Conservation (phyloP, 2,329 filamentous ascomycete genomes). For the Epicoccum sorghinum region DNA sequence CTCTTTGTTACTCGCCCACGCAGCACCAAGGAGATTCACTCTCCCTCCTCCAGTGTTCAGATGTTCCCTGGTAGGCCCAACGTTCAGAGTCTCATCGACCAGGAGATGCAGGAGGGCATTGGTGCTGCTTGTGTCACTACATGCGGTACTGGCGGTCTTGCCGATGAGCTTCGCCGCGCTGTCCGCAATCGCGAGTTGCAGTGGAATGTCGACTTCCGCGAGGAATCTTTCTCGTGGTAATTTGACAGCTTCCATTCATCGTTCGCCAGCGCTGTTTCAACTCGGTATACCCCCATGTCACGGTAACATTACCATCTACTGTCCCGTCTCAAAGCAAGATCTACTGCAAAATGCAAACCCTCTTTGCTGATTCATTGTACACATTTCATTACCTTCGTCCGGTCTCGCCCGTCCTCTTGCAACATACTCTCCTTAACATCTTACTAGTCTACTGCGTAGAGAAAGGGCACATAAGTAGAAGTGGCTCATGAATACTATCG, state of each 20-base stretch:
- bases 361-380: conserved; percentile 34
- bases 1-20: conserved; percentile 90
- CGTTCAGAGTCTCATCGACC: conserved; percentile 75
- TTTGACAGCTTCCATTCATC: conserved; percentile 6
- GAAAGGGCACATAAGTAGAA: conserved; percentile 20
- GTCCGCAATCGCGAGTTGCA: conserved; percentile 68
- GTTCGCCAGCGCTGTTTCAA: conserved; percentile 13
- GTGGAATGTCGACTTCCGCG: conserved; percentile 76
- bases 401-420: conserved; percentile 23
- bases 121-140: conserved; percentile 89
- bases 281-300: conserved; percentile 25
- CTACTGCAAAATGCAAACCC: conserved; percentile 11
- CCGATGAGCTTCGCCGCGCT: conserved; percentile 74
- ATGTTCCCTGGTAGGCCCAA: conserved; percentile 93
- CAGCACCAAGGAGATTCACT: conserved; percentile 80
- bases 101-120: conserved; percentile 80
- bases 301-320: conserved; percentile 8
- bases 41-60: conserved; percentile 78
- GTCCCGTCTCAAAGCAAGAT: conserved; percentile 3
- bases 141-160: conserved; percentile 75
- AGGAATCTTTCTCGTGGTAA: conserved; percentile 76
- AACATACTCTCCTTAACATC: conserved; percentile 17
- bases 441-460: conserved; percentile 26
- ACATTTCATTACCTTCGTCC: conserved; percentile 30
- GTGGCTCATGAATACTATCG: conserved; percentile 26